phyloP scores from a whole-genome alignment of 2,329 filamentous ascomycete species.

The Karstenula rhodostoma region DNA sequence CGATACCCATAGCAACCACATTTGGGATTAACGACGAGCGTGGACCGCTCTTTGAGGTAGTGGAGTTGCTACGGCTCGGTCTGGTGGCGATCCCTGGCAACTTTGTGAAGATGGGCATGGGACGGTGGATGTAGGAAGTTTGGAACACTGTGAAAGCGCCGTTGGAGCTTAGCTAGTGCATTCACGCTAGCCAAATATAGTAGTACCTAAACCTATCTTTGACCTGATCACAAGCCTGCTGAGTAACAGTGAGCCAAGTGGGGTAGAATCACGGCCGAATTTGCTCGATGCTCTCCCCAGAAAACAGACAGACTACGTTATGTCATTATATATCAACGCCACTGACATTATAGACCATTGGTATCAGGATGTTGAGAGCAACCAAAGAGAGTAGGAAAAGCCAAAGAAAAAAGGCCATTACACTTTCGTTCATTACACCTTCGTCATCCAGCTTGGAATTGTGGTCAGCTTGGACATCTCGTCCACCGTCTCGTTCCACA shows the following conservation, averaged over 20 bases:
- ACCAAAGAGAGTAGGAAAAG: no score
- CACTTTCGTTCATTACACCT: constrained; percentile 3
- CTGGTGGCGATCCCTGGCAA: background rate
- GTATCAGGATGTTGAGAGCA: background rate
- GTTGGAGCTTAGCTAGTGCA: no score
- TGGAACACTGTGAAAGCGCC: background rate
- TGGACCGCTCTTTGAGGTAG: background rate
- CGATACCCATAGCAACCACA: background rate
- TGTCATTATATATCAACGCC: background rate
- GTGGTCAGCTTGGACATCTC: constrained; percentile 9
- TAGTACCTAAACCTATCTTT: no score
- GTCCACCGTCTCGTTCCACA: constrained; percentile 42
- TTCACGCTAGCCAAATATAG: no score
- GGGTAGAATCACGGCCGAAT: background rate
- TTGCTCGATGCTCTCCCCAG: background rate
- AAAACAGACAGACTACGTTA: background rate
- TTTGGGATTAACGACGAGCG: background rate
- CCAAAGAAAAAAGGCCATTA: background rate
- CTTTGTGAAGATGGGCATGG: background rate
- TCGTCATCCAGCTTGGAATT: constrained; percentile 10
- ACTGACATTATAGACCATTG: background rate
- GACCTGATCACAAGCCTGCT: background rate
- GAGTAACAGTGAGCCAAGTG: background rate
- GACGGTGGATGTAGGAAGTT: background rate
- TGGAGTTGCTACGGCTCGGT: background rate